Conservation (phyloP, 768 basidiomycete genomes). For the Sporobolomyces roseus region DNA sequence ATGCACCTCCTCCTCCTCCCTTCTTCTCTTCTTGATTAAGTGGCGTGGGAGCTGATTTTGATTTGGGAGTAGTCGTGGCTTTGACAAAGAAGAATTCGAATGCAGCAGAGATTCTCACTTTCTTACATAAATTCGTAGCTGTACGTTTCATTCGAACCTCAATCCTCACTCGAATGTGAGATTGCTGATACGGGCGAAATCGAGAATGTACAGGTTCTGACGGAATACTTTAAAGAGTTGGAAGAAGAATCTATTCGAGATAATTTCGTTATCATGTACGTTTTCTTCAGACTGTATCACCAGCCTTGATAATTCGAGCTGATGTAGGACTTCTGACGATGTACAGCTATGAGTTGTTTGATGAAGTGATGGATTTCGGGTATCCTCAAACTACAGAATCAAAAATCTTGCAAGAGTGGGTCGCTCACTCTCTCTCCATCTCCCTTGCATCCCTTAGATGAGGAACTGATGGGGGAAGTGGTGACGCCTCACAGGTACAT, state of each 20-base stretch:
- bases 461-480: no score
- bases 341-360: constrained; percentile 76
- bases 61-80: constrained; percentile 67
- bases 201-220: constrained; percentile 61
- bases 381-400: constrained; percentile 98
- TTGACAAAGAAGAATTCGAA: constrained; percentile 93
- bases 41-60: neutral
- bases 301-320: neutral
- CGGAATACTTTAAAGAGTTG: constrained; percentile 99
- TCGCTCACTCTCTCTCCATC: no score
- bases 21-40: neutral
- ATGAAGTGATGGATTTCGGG: constrained; percentile 99
- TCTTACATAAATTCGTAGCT: constrained; percentile 80
- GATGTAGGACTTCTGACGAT: neutral
- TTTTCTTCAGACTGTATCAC: no score
- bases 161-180: neutral
- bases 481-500: constrained; percentile 58
- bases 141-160: constrained; percentile 43
- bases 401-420: constrained; percentile 88
- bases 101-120: constrained; percentile 91
- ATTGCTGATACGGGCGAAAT: neutral
- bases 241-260: constrained; percentile 99
- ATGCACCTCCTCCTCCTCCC: constrained; percentile 49
- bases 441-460: no score
- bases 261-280: constrained; percentile 89